Percentiles rank a stretch among this genome's conserved stretches.
These are phyloP conservation scores for Citrus inodora DNA, from an alignment of 345 rosid genomes.

Conservation along the genomic window DNA sequence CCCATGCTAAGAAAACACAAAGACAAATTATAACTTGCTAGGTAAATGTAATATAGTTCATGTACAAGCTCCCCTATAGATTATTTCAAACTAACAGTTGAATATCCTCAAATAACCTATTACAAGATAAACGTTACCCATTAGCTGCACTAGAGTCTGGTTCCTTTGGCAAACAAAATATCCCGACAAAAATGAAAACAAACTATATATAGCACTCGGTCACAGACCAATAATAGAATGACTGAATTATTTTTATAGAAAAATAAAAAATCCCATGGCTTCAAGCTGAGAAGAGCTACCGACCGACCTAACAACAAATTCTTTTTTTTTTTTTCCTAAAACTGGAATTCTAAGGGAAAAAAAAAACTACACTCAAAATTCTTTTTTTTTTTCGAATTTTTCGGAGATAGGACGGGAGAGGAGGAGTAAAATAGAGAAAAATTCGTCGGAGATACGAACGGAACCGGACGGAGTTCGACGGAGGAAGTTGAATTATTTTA, in stretches of 20 bases:
- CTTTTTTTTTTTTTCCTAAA: no score
- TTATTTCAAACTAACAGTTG: background rate
- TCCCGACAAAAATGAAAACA: background rate
- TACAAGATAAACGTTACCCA: background rate
- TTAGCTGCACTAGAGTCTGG: no score
- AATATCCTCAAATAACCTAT: background rate
- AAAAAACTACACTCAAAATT: background rate
- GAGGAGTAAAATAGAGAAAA: slow-evolving; percentile 21
- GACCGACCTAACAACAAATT: background rate
- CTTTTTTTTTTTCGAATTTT: no score
- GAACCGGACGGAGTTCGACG: slow-evolving; percentile 25
- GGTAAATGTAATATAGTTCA: background rate
- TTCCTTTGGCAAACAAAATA: background rate
- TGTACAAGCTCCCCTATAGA: background rate
- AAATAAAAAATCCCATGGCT: background rate
- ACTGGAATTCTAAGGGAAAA: no score
- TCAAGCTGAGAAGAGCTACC: background rate
- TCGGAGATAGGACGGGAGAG: background rate
- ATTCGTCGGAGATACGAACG: slow-evolving; percentile 32
- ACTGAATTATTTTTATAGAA: background rate
- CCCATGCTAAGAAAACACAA: background rate
- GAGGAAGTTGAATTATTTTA: slow-evolving; percentile 9
- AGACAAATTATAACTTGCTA: background rate
- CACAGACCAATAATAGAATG: background rate
- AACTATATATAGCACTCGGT: no score